Percentiles rank a stretch among this genome's conserved stretches.
These are phyloP conservation scores for Linanthus parryae DNA, from an alignment of 148 eudicot genomes.

Conservation along the genomic window DNA sequence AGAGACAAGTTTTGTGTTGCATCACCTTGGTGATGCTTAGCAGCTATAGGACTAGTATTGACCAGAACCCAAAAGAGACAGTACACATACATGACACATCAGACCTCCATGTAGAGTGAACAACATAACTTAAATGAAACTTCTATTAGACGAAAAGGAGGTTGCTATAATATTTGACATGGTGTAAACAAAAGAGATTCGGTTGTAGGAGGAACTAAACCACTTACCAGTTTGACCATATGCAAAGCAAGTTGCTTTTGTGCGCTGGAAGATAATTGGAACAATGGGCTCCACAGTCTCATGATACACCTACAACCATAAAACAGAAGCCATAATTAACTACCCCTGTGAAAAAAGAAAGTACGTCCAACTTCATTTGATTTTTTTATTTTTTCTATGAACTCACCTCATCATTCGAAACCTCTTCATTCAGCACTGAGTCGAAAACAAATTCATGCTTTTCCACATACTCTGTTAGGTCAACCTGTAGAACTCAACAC, in stretches of 20 bases:
- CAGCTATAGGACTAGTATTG: too few species aligned
- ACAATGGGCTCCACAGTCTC: conserved; percentile 98
- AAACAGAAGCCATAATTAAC: background rate
- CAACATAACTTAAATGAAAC: too few species aligned
- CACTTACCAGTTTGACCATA: conserved; percentile 92
- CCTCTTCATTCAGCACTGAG: conserved; percentile 95
- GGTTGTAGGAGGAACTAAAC: too few species aligned
- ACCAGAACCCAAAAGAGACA: too few species aligned
- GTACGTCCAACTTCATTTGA: background rate
- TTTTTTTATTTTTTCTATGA: background rate
- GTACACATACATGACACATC: too few species aligned
- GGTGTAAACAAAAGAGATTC: too few species aligned
- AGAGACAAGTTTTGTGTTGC: too few species aligned
- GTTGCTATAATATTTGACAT: too few species aligned
- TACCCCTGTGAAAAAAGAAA: background rate
- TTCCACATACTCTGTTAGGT: conserved; percentile 89
- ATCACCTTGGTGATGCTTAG: too few species aligned
- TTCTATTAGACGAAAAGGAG: too few species aligned
- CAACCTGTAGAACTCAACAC: conserved; percentile 58
- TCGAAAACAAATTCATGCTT: conserved; percentile 97
- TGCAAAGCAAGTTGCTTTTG: conserved; percentile 98
- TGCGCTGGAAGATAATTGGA: conserved; percentile 94
- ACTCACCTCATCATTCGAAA: conserved; percentile 95
- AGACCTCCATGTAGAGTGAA: too few species aligned
- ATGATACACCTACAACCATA: conserved; percentile 59